Conservation (phyloP, 768 basidiomycete species). For the Boletales sp. region DNA sequence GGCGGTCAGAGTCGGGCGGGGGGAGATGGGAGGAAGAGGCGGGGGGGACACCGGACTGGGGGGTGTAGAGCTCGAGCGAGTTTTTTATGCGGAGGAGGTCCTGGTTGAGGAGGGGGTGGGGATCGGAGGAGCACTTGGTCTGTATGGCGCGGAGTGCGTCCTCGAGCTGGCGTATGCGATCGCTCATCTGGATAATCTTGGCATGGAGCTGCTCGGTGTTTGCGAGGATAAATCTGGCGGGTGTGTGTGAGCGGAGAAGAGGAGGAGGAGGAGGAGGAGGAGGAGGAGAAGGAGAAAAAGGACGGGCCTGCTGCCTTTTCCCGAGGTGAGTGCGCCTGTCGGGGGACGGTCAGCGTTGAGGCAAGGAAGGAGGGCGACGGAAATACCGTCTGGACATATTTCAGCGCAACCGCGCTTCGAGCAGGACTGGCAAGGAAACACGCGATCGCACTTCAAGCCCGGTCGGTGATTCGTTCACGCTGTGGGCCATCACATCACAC, state of each 20-base stretch:
- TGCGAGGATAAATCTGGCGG: slow-evolving; percentile 58
- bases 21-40: slow-evolving; percentile 11
- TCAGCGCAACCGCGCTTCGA: slow-evolving; percentile 63
- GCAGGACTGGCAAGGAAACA: slow-evolving; percentile 65
- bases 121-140: slow-evolving; percentile 34
- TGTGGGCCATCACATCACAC: too few species aligned
- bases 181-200: slow-evolving; percentile 57
- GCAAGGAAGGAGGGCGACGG: neutral
- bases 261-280: neutral
- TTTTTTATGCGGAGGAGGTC: slow-evolving; percentile 63
- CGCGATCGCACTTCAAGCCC: slow-evolving; percentile 69
- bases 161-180: slow-evolving; percentile 62
- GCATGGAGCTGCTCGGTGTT: slow-evolving; percentile 65
- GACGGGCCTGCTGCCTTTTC: slow-evolving; percentile 58
- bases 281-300: too few species aligned
- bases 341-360: neutral
- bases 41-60: slow-evolving; percentile 17
- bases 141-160: slow-evolving; percentile 51
- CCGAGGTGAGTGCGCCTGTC: slow-evolving; percentile 57
- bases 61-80: slow-evolving; percentile 58
- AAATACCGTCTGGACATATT: slow-evolving; percentile 54
- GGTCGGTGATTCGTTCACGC: too few species aligned
- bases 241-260: slow-evolving; percentile 9
- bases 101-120: slow-evolving; percentile 55
- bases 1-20: slow-evolving; percentile 4